Evolutionary conservation across 2,329 filamentous ascomycete genomes (phyloP).

Genomic region (Neobulgaria alba): DNA sequence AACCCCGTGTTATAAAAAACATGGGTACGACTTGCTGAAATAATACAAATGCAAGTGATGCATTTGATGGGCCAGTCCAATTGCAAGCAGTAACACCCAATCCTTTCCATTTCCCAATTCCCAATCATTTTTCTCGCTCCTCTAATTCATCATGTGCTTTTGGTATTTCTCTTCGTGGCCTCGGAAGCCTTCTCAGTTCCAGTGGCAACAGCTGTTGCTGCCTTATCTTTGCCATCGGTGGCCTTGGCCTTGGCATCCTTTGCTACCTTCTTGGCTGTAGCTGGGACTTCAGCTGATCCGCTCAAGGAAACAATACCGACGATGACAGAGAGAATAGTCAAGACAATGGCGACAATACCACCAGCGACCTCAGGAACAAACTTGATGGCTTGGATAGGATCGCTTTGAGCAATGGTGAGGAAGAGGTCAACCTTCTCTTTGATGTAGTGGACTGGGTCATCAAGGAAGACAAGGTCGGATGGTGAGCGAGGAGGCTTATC

Average conservation of each 20-base stretch:
- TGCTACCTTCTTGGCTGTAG: slow-evolving; percentile 66
- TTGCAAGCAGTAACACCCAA: slow-evolving; percentile 1
- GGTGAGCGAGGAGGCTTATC: slow-evolving; percentile 56
- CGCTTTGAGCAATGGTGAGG: slow-evolving; percentile 68
- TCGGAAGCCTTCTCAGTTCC: slow-evolving; percentile 65
- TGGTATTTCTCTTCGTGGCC: slow-evolving; percentile 32
- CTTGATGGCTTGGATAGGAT: slow-evolving; percentile 75
- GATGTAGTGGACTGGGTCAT: slow-evolving; percentile 80
- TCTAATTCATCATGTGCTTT: slow-evolving; percentile 23
- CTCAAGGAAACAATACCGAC: slow-evolving; percentile 56
- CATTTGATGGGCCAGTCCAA: slow-evolving; percentile 1
- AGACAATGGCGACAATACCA: slow-evolving; percentile 61
- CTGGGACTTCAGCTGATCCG: slow-evolving; percentile 58
- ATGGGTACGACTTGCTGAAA: not conserved
- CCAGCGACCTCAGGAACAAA: slow-evolving; percentile 88
- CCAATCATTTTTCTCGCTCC: not conserved
- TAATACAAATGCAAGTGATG: not conserved
- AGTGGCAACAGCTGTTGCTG: slow-evolving; percentile 46
- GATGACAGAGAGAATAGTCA: slow-evolving; percentile 64
- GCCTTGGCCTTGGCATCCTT: slow-evolving; percentile 59
- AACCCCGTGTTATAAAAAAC: not conserved
- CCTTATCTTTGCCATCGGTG: slow-evolving; percentile 70
- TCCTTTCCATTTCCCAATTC: slow-evolving; percentile 1
- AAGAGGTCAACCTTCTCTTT: slow-evolving; percentile 93
- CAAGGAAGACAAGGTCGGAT: slow-evolving; percentile 74